Conservation (phyloP, 768 basidiomycete genomes). For the Boletellus sp. region DNA sequence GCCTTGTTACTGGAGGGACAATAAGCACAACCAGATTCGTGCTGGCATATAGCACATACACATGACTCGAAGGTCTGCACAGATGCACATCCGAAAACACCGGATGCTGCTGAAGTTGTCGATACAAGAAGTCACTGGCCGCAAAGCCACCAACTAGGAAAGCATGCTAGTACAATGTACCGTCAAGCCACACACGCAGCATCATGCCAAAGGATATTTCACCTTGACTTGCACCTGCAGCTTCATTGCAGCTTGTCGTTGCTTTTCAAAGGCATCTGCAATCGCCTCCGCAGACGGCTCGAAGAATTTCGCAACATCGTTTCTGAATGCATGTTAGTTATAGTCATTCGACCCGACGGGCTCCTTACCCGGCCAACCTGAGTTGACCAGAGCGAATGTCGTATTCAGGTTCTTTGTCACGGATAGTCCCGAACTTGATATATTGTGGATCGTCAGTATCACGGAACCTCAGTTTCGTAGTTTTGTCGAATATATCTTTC, state of each 20-base stretch:
- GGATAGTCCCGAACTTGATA: slow-evolving; percentile 36
- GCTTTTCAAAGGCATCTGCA: slow-evolving; percentile 31
- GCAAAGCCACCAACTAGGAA: slow-evolving; percentile 53
- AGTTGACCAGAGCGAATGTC: slow-evolving; percentile 37
- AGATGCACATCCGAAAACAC: slow-evolving; percentile 36
- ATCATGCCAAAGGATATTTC: not conserved
- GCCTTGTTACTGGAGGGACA: slow-evolving; percentile 37
- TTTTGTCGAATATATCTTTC: slow-evolving; percentile 32
- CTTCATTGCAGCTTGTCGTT: slow-evolving; percentile 16
- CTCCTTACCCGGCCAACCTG: slow-evolving; percentile 34
- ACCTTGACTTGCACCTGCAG: slow-evolving; percentile 28
- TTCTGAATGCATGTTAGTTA: slow-evolving; percentile 16
- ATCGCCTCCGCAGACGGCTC: slow-evolving; percentile 38
- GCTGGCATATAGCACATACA: slow-evolving; percentile 31
- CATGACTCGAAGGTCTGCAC: slow-evolving; percentile 46
- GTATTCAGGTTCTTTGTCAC: slow-evolving; percentile 32
- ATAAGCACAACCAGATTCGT: not conserved
- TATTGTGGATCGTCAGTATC: slow-evolving; percentile 32
- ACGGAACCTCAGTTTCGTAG: slow-evolving; percentile 40
- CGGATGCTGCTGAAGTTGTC: slow-evolving; percentile 21
- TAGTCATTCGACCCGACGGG: not conserved
- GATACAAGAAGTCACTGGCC: slow-evolving; percentile 19
- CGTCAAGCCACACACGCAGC: not conserved
- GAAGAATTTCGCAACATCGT: slow-evolving; percentile 39
- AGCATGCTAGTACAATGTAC: slow-evolving; percentile 22